Evolutionary conservation across 805 yeast species (phyloP), one percentile per base, ranked within the genome.

Genomic region (Lachancea nothofagi): DNA sequence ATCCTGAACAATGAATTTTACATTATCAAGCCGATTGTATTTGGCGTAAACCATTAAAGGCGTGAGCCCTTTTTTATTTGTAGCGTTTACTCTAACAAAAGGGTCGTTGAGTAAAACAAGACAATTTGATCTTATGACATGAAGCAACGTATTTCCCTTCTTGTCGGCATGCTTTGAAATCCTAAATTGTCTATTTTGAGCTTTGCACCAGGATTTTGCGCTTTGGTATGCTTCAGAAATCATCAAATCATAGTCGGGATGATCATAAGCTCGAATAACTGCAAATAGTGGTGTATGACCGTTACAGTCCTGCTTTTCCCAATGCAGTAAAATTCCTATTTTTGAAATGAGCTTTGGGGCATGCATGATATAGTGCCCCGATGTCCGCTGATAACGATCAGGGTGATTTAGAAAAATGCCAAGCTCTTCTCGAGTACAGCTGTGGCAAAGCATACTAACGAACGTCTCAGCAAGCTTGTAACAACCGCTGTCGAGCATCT

Each of bases 211-310:
- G 18, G 54, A 47, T 2, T 53, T 46, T 0, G 74, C 77, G 12
- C 69, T 62, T 1, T 54, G 46, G 38, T 82, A 69, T 0, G 78
- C 75, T 9, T 54, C 59, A 13, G 48, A 35, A 4, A 85, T 61
- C 49, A 85, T 53, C 3, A 53, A 53, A 2, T 66, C 55, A 57
- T 88, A 89, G 24, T 77, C 60, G 0, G 74, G 64, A 47, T 83
- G 88, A 56, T 88, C 96, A 59, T 89, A 89, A 47, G 88, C 77
- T 40, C 96, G 64, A 47, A 86, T 78, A 2, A 85, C 61, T 2
- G 86, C 72, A 59, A 83, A 77, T 7, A 90, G 62, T 0, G 97
- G 94, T 0, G 97, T 85, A 49, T 83, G 85, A 0, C 80, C 76
- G 43, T 73, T 76, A 9, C 51, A 46, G 54, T 89, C 97, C 37